Base-by-base conservation (phyloP, 1,284 basidiomycete species). In the Cutaneotrichosporon dermatis region DNA sequence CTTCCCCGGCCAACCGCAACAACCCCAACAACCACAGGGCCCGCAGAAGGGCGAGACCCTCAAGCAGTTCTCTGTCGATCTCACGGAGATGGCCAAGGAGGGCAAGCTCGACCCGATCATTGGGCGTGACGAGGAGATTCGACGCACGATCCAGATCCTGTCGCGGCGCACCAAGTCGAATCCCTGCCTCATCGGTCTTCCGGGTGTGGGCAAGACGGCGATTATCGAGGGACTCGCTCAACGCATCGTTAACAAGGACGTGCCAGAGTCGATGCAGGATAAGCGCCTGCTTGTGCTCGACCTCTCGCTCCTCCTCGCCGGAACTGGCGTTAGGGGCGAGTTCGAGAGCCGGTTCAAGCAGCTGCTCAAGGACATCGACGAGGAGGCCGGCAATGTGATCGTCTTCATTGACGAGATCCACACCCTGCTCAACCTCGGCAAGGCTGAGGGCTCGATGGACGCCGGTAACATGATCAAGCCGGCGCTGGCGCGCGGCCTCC, bases 291-390 rank as follows among this genome's bases (percentile, higher is more conserved):
- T 94, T 3, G 85, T 89, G 0, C 83, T 94, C 52, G 91, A 94
- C 74, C 80, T 94, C 1, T 83, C 89, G 0, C 84, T 86, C 1
- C 84, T 94, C 33, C 84, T 95, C 78, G 89, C 89, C 11, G 92
- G 92, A 3, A 90, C 92, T 0, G 90, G 89, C 0, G 87, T 94
- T 51, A 85, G 92, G 36, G 93, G 92, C 2, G 87, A 90, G 62
- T 95, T 95, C 61, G 92, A 96, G 69, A 90, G 90, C 73, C 92
- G 92, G 69, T 92, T 95, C 82, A 92, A 92, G 74, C 86, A 85
- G 0, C 80, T 94, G 6, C 81, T 95, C 35, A 84, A 84, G 44
- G 92, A 96, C 70, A 92, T 96, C 60, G 90, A 94, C 70, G 89
- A 87, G 11, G 86, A 89, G 78, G 85, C 86, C 62, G 66, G 82